phyloP scores from a whole-genome alignment of 192 early-diverging fungal species.

The Radiomyces spectabilis region DNA sequence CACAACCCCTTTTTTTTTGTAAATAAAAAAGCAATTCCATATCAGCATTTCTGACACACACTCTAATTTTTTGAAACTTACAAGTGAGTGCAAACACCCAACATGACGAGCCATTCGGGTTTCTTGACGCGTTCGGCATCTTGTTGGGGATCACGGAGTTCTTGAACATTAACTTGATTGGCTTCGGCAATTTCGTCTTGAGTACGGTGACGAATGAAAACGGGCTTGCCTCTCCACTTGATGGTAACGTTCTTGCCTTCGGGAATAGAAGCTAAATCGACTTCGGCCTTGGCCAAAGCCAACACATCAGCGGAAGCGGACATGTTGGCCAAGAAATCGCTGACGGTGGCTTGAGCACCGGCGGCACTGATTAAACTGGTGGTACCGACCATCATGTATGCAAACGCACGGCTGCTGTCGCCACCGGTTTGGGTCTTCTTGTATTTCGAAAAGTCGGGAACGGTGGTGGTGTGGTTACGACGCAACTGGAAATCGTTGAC shows the following conservation, averaged over 20 bases:
- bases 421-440: conserved; percentile 53
- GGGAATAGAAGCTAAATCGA: conserved; percentile 85
- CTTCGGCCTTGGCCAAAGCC: conserved; percentile 96
- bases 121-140: conserved; percentile 85
- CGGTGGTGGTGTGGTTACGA: conserved; percentile 39
- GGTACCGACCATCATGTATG: conserved; percentile 93
- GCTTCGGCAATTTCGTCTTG: conserved; percentile 91
- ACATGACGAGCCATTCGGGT: conserved; percentile 95
- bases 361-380: conserved; percentile 75
- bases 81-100: conserved; percentile 62
- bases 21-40: neutral
- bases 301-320: conserved; percentile 96
- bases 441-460: conserved; percentile 76
- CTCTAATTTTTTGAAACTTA: no score
- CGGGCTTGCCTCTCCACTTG: conserved; percentile 99
- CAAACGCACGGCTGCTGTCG: conserved; percentile 66
- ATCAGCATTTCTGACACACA: no score
- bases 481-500: conserved; percentile 30
- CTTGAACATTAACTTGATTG: conserved; percentile 66
- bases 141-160: conserved; percentile 86
- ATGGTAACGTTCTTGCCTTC: conserved; percentile 95
- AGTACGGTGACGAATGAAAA: conserved; percentile 96
- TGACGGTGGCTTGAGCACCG: conserved; percentile 85
- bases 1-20: conserved; percentile 71
- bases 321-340: conserved; percentile 78